Percentiles rank a stretch among this genome's conserved stretches.
phyloP scores from a whole-genome alignment of 2,329 filamentous ascomycete genomes.

The Huntiella omanensis region DNA sequence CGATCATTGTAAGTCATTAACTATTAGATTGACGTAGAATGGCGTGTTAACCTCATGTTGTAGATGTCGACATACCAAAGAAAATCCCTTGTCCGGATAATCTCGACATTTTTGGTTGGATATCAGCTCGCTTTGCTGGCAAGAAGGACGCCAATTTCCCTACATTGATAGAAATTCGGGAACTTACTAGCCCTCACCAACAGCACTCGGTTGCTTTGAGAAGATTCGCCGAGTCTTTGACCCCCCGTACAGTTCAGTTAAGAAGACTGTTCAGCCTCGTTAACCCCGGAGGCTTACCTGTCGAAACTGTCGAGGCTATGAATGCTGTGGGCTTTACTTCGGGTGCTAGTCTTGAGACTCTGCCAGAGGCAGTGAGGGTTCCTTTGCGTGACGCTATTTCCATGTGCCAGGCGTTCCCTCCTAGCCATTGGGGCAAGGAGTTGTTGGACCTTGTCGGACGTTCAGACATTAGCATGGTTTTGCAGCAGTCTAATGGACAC shows the following conservation, averaged over 20 bases:
- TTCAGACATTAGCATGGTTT: constrained; percentile 46
- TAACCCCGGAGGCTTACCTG: constrained; percentile 23
- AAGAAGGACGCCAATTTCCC: constrained; percentile 21
- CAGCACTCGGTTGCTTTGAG: not conserved
- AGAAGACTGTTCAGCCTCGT: constrained; percentile 45
- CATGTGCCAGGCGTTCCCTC: constrained; percentile 67
- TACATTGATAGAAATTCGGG: constrained; percentile 23
- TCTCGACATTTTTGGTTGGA: constrained; percentile 31
- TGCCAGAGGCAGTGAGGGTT: constrained; percentile 68
- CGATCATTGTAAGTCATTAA: constrained; percentile 20
- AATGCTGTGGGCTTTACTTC: constrained; percentile 47
- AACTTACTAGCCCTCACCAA: not conserved
- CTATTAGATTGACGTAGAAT: not conserved
- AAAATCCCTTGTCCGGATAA: constrained; percentile 17
- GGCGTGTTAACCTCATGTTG: not conserved
- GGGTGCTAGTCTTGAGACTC: constrained; percentile 48
- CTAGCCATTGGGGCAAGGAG: constrained; percentile 52
- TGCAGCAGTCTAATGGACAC: not conserved
- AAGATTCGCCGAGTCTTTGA: constrained; percentile 19
- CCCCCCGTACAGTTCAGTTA: constrained; percentile 53
- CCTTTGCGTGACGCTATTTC: constrained; percentile 69
- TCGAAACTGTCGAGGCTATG: constrained; percentile 56
- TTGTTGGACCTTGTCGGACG: constrained; percentile 62
- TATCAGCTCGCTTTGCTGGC: constrained; percentile 27
- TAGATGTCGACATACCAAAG: constrained; percentile 17